Conservation (phyloP, 2,329 filamentous ascomycete genomes). For the Achaetomium macrosporum region DNA sequence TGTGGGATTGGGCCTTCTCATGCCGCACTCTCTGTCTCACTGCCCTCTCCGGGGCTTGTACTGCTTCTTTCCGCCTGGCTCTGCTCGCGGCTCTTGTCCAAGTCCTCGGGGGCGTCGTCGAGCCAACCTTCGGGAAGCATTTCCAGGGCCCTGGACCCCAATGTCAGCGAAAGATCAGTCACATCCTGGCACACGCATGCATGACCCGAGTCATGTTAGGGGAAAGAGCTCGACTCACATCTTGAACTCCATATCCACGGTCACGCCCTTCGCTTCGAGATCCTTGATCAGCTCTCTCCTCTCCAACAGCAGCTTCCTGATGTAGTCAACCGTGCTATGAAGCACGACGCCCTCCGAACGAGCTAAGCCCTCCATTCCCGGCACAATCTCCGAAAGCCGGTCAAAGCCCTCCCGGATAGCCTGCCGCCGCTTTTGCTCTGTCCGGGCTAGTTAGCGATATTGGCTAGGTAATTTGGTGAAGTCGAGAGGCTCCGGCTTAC, state of each 20-base stretch:
- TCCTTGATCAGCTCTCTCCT: conserved; percentile 52
- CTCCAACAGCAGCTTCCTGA: conserved; percentile 54
- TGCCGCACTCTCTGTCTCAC: background rate
- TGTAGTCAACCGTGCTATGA: conserved; percentile 61
- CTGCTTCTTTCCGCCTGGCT: background rate
- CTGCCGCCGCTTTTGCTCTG: conserved; percentile 33
- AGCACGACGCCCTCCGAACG: conserved; percentile 83
- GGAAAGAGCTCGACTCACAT: conserved; percentile 14
- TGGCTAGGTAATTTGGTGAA: background rate
- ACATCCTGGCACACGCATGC: too few species aligned
- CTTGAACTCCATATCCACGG: conserved; percentile 38
- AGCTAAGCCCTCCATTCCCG: conserved; percentile 74
- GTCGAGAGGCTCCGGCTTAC: conserved; percentile 17
- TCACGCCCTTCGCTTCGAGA: conserved; percentile 54
- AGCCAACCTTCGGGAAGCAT: conserved; percentile 3
- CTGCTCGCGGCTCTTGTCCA: background rate
- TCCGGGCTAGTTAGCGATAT: background rate
- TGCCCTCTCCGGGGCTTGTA: background rate
- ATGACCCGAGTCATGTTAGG: background rate
- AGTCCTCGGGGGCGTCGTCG: background rate
- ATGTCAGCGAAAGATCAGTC: too few species aligned
- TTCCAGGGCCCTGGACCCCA: conserved; percentile 3
- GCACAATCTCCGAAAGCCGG: conserved; percentile 70
- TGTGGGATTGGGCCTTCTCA: background rate
- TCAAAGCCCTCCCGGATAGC: conserved; percentile 83